These are phyloP conservation scores for Fusarium piperis DNA, from an alignment of 2,329 filamentous ascomycete genomes.

Conservation along the genomic window DNA sequence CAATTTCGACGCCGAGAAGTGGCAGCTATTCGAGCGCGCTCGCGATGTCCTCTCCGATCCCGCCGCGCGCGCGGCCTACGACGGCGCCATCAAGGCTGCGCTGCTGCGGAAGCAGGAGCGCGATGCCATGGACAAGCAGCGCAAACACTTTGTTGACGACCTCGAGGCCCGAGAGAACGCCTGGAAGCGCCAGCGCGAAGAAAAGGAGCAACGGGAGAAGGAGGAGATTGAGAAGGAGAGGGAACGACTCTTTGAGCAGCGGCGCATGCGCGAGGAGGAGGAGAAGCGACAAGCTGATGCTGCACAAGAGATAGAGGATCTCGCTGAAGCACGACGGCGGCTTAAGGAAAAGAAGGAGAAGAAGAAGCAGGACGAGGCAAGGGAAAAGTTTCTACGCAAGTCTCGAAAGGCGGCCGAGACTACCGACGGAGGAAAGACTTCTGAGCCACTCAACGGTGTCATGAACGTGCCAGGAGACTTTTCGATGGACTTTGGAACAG, in stretches of 20 bases:
- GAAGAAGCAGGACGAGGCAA: slow-evolving; percentile 46
- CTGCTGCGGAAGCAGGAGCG: slow-evolving; percentile 75
- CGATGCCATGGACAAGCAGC: slow-evolving; percentile 76
- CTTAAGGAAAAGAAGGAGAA: slow-evolving; percentile 54
- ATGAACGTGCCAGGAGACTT: slow-evolving; percentile 51
- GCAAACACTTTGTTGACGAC: slow-evolving; percentile 84
- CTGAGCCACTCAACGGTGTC: slow-evolving; percentile 47
- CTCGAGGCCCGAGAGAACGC: slow-evolving; percentile 81
- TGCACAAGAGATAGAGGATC: slow-evolving; percentile 51
- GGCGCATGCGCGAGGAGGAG: slow-evolving; percentile 52
- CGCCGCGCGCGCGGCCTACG: slow-evolving; percentile 78
- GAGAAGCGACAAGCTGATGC: slow-evolving; percentile 47
- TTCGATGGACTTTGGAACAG: slow-evolving; percentile 41
- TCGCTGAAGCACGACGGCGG: slow-evolving; percentile 50
- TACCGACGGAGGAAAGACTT: slow-evolving; percentile 25
- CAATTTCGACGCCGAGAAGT: slow-evolving; percentile 79
- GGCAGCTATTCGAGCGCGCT: slow-evolving; percentile 87
- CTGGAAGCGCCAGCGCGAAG: slow-evolving; percentile 67
- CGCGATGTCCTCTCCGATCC: slow-evolving; percentile 82
- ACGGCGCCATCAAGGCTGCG: slow-evolving; percentile 77
- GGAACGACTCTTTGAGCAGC: slow-evolving; percentile 49
- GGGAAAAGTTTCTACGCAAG: slow-evolving; percentile 46
- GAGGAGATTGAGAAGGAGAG: slow-evolving; percentile 52
- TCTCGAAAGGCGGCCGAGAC: slow-evolving; percentile 49
- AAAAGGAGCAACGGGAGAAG: slow-evolving; percentile 49